These are phyloP conservation scores for Tulasnella calospora DNA, from an alignment of 768 basidiomycete genomes.

Conservation along the genomic window DNA sequence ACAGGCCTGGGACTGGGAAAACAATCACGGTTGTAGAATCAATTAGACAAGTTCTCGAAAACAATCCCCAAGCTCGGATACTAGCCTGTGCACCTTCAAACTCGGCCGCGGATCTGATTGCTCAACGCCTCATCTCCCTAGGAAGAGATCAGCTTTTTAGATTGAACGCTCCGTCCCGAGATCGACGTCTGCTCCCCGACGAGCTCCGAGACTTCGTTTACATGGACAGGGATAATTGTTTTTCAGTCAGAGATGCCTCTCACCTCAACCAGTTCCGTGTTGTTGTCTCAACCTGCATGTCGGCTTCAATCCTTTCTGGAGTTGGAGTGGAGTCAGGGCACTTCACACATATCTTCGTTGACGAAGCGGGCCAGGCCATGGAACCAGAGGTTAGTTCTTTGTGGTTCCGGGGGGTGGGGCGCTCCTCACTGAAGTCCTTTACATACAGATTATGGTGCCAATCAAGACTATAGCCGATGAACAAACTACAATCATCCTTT, in stretches of 20 bases:
- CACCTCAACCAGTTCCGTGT: constrained; percentile 45
- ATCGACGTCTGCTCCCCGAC: constrained; percentile 39
- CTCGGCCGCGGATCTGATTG: constrained; percentile 30
- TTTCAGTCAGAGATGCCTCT: constrained; percentile 45
- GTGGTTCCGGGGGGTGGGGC: neutral
- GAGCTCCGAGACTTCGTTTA: constrained; percentile 41
- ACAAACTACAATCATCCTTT: constrained; percentile 54
- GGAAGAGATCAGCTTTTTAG: constrained; percentile 25
- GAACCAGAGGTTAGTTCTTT: constrained; percentile 49
- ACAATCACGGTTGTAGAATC: constrained; percentile 30
- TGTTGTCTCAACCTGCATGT: constrained; percentile 61
- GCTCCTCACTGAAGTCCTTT: neutral
- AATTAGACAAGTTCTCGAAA: constrained; percentile 24
- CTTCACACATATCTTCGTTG: constrained; percentile 63
- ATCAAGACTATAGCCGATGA: constrained; percentile 56
- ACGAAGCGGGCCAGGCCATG: constrained; percentile 68
- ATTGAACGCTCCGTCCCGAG: constrained; percentile 30
- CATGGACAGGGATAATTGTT: constrained; percentile 41
- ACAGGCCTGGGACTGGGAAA: constrained; percentile 30
- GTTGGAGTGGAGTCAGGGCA: constrained; percentile 58
- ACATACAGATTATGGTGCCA: constrained; percentile 43
- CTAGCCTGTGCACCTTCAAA: constrained; percentile 31
- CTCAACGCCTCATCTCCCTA: constrained; percentile 24
- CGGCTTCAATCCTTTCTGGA: constrained; percentile 52
- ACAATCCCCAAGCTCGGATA: neutral